phyloP scores from a whole-genome alignment of 2,329 filamentous ascomycete species.

The Clonostachys sp. region DNA sequence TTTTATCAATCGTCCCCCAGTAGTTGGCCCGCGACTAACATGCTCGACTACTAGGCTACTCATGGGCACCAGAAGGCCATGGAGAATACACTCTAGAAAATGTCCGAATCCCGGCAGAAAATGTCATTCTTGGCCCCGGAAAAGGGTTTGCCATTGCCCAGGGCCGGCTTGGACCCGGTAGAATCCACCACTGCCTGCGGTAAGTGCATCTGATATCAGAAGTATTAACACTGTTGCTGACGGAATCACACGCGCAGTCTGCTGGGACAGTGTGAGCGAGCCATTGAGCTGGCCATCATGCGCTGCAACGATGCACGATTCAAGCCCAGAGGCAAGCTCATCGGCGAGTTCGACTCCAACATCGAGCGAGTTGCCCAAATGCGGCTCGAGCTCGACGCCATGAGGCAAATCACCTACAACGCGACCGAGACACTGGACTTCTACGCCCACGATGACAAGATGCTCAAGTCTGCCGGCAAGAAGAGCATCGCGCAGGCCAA shows the following conservation, averaged over 20 bases:
- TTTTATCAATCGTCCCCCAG: background rate
- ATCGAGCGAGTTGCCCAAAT: conserved; percentile 84
- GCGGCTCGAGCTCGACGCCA: conserved; percentile 82
- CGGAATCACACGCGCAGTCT: background rate
- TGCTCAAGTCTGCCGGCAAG: conserved; percentile 48
- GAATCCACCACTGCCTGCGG: conserved; percentile 92
- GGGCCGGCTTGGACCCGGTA: conserved; percentile 84
- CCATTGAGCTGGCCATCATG: conserved; percentile 82
- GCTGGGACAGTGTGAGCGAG: conserved; percentile 60
- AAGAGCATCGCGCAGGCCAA: conserved; percentile 90
- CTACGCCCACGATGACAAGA: conserved; percentile 62
- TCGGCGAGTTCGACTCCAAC: conserved; percentile 81
- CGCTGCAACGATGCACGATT: conserved; percentile 82
- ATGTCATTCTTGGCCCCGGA: conserved; percentile 80
- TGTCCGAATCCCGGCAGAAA: conserved; percentile 73
- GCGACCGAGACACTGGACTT: conserved; percentile 86
- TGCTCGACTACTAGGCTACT: conserved; percentile 48
- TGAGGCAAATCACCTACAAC: conserved; percentile 79
- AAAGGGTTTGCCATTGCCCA: conserved; percentile 93
- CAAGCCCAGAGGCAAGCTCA: conserved; percentile 75
- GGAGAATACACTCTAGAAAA: conserved; percentile 82
- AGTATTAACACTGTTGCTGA: too few species aligned
- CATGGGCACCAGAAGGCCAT: conserved; percentile 90
- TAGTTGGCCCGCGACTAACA: background rate
- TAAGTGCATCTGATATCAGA: conserved; percentile 31